Evolutionary conservation across 75 land plant genomes (phyloP).

Genomic region (Picea sitchensis): DNA sequence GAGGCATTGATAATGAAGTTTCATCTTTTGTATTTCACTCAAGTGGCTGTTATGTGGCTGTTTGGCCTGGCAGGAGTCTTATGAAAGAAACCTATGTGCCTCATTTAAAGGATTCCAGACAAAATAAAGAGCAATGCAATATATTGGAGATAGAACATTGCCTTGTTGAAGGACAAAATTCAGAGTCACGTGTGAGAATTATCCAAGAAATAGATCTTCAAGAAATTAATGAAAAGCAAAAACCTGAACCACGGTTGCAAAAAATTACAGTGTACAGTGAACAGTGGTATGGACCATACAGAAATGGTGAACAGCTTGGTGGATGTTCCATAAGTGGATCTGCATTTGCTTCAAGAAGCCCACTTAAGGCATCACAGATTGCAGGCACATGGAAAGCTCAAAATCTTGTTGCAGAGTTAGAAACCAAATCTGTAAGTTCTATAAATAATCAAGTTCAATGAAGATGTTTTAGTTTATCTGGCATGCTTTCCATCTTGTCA

Average conservation of each 20-base stretch:
- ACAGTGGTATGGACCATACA: conserved; percentile 88
- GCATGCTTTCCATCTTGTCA: not conserved
- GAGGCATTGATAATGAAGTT: conserved; percentile 28
- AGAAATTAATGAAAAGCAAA: conserved; percentile 12
- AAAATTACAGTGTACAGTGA: conserved; percentile 62
- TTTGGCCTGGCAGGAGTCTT: conserved; percentile 49
- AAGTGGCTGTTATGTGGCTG: conserved; percentile 67
- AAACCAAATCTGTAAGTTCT: conserved; percentile 4
- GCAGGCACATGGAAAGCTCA: conserved; percentile 57
- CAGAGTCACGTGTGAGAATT: conserved; percentile 54
- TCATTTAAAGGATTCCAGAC: not conserved
- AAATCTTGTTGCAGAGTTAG: conserved; percentile 15
- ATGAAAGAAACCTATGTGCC: conserved; percentile 5
- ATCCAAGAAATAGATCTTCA: conserved; percentile 45
- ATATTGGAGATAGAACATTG: conserved; percentile 81
- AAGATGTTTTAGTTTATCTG: not conserved
- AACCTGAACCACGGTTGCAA: conserved; percentile 22
- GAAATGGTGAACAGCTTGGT: conserved; percentile 84
- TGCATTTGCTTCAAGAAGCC: conserved; percentile 60
- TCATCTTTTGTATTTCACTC: conserved; percentile 53
- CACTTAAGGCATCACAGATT: conserved; percentile 44
- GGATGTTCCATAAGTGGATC: conserved; percentile 71
- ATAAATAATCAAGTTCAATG: not conserved
- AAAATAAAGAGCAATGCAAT: conserved; percentile 9
- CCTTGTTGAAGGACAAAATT: conserved; percentile 50